These are phyloP conservation scores for Thermomucor indicae-seudaticae DNA, from an alignment of 371 early-diverging fungal species.

Conservation along the genomic window DNA sequence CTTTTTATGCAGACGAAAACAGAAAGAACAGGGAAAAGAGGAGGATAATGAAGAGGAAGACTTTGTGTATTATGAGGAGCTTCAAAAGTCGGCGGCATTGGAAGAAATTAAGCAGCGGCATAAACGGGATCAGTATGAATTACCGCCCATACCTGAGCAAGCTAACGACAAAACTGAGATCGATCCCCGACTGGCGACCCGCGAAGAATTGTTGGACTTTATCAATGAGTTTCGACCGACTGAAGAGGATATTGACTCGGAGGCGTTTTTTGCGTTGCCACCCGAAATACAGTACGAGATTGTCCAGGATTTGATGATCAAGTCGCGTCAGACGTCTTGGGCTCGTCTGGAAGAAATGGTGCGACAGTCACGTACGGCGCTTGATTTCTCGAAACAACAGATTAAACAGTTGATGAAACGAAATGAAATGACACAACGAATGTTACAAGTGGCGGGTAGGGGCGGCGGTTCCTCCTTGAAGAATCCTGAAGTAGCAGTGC, in stretches of 20 bases:
- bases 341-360: slow-evolving; percentile 75
- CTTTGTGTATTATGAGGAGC: slow-evolving; percentile 34
- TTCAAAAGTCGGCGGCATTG: slow-evolving; percentile 21
- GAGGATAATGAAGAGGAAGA: slow-evolving; percentile 22
- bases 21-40: slow-evolving; percentile 3
- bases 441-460: slow-evolving; percentile 46
- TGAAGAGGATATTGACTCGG: slow-evolving; percentile 73
- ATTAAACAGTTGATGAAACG: slow-evolving; percentile 81
- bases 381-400: slow-evolving; percentile 90
- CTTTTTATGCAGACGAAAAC: slow-evolving; percentile 2
- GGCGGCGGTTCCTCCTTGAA: not conserved
- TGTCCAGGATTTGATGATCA: slow-evolving; percentile 77
- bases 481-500: slow-evolving; percentile 8
- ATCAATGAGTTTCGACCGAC: slow-evolving; percentile 51
- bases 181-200: slow-evolving; percentile 67
- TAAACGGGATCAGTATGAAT: slow-evolving; percentile 72
- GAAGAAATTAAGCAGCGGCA: slow-evolving; percentile 30
- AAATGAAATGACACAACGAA: slow-evolving; percentile 82
- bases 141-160: slow-evolving; percentile 36
- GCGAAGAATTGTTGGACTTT: slow-evolving; percentile 58
- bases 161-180: slow-evolving; percentile 3
- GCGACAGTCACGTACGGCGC: slow-evolving; percentile 57
- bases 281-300: slow-evolving; percentile 88
- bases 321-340: slow-evolving; percentile 79
- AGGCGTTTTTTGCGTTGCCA: slow-evolving; percentile 73